A percentile compares a stretch with the other conserved stretches of the same genome.
Evolutionary conservation across 2,329 filamentous ascomycete genomes (phyloP).

Genomic region (Chaetomium strumarium): DNA sequence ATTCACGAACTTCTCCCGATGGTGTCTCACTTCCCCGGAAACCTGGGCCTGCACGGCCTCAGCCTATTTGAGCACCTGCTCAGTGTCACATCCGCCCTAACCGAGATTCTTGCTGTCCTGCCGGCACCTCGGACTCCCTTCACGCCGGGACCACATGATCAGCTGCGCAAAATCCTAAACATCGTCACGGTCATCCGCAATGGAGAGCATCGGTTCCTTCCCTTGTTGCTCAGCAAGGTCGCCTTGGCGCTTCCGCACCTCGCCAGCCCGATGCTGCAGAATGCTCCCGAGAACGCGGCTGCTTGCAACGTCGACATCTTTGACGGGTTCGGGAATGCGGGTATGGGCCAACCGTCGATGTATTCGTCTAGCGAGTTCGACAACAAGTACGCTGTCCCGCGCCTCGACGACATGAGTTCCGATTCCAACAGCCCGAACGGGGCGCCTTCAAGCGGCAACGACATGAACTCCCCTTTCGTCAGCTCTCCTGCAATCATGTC

Average conservation of each 20-base stretch:
- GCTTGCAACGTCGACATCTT: slow-evolving; percentile 53
- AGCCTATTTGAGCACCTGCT: slow-evolving; percentile 77
- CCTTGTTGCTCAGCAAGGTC: slow-evolving; percentile 70
- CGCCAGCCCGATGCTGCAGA: slow-evolving; percentile 54
- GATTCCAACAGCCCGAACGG: slow-evolving; percentile 34
- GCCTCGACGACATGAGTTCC: slow-evolving; percentile 35
- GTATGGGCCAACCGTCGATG: slow-evolving; percentile 51
- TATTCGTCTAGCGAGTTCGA: slow-evolving; percentile 44
- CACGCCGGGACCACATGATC: slow-evolving; percentile 62
- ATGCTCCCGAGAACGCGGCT: slow-evolving; percentile 47
- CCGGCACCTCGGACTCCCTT: slow-evolving; percentile 57
- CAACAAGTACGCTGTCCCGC: slow-evolving; percentile 39
- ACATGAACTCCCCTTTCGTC: slow-evolving; percentile 46
- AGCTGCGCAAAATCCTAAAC: slow-evolving; percentile 63
- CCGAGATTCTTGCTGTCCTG: slow-evolving; percentile 64
- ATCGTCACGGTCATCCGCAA: slow-evolving; percentile 66
- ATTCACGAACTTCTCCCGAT: slow-evolving; percentile 59
- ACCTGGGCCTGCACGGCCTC: slow-evolving; percentile 68
- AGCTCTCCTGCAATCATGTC: slow-evolving; percentile 51
- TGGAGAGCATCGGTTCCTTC: slow-evolving; percentile 70
- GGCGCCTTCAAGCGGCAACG: slow-evolving; percentile 31
- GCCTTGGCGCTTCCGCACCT: slow-evolving; percentile 62
- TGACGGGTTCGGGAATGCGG: slow-evolving; percentile 58
- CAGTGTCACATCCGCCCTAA: slow-evolving; percentile 67
- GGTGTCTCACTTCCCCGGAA: slow-evolving; percentile 64